Evolutionary conservation across 1,284 basidiomycete species (phyloP), one percentile per base, ranked within the genome.

Genomic region (Pseudozyma sp.): DNA sequence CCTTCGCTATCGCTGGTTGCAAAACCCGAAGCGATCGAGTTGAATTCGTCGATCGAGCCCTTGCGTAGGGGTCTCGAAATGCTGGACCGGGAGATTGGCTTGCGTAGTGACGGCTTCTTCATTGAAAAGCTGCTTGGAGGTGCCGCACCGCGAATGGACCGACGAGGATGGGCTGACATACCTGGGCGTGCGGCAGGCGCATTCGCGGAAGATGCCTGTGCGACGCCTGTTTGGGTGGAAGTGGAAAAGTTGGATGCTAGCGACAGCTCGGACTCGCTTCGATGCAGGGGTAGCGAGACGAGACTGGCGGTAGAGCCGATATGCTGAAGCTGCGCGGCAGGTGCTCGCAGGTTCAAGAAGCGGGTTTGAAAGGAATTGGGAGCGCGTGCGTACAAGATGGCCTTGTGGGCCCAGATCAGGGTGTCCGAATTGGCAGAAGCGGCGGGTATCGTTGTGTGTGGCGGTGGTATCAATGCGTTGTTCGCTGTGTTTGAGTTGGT

Each of bases 351-450:
- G 94, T 48, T 89, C 90, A 29, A 92, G 91, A 77, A 84, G 31
- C 69, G 75, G 9, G 70, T 69, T 44, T 77, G 76, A 37, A 80
- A 81, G 39, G 70, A 68, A 65, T 82, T 79, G 16, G 80, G 74
- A 24, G 95, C 94, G 68, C 95, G 90, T 47, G 94, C 94, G 75
- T 97, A 97, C 1, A 98, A 90, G 77, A 98, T 91, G 40, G 94
- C 94, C 94, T 96, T 95, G 85, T 96, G 94, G 1, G 92, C 93
- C 90, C 91, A 93, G 16, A 94, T 77, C 10, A 73, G 55, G 4
- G 62, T 53, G 30, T 43, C 62, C 14, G 55, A 24, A 17, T 40
- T 3, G 17, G 44, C 30, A 6, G 60, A 42, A 16, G 39, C 19
- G 30, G 5, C 31, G 51, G 51, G 67, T 62, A 54, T 51, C 31